phyloP scores from a whole-genome alignment of 108 stramenopile genomes.

The Cylindrotheca fusiformis region DNA sequence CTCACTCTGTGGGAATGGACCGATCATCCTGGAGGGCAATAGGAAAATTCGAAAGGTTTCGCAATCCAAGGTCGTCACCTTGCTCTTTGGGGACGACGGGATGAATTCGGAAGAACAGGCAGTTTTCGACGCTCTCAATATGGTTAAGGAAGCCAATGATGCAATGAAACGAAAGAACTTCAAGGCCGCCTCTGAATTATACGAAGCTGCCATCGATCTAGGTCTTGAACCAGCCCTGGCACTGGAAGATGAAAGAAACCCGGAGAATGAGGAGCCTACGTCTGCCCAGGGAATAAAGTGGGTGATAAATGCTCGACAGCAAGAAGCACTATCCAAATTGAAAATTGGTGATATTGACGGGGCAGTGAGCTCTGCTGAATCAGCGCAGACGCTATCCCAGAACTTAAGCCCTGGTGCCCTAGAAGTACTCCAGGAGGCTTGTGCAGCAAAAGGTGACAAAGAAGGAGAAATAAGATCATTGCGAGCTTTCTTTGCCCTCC shows the following conservation, averaged over 20 bases:
- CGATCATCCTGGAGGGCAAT: conserved; percentile 33
- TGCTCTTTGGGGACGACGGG: conserved; percentile 23
- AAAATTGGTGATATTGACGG: conserved; percentile 32
- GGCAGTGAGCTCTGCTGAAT: conserved; percentile 38
- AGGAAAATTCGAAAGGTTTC: conserved; percentile 28
- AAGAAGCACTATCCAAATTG: conserved; percentile 2
- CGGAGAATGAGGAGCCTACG: not conserved
- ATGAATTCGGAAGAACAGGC: conserved; percentile 1
- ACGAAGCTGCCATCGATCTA: conserved; percentile 8
- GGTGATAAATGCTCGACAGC: not conserved
- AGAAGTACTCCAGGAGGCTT: conserved; percentile 45
- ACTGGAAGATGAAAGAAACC: not conserved
- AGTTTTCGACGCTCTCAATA: conserved; percentile 28
- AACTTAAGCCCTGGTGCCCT: conserved; percentile 29
- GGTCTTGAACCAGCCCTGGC: not conserved
- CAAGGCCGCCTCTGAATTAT: conserved; percentile 25
- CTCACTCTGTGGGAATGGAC: conserved; percentile 49
- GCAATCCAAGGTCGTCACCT: conserved; percentile 19
- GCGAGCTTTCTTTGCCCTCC: conserved; percentile 20
- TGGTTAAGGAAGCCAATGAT: conserved; percentile 18
- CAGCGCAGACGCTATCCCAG: conserved; percentile 35
- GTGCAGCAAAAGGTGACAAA: conserved; percentile 15
- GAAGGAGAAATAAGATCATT: conserved; percentile 38
- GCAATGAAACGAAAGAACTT: conserved; percentile 25
- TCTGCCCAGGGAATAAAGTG: not conserved